Evolutionary conservation across 306 rosid species (phyloP).

Genomic region (Cucumis sativus): Cucumber_9930_V3 NC_026655.2:6722501-6723000

Average conservation of each 20-base stretch:
- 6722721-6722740: neutral
- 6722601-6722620: slow-evolving; percentile 9
- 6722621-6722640: slow-evolving; percentile 20
- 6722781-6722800: neutral
- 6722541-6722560: neutral
- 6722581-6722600: slow-evolving; percentile 21
- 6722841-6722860: neutral
- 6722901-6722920: neutral
- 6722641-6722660: slow-evolving; percentile 20
- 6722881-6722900: neutral
- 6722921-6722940: neutral
- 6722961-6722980: slow-evolving; percentile 79
- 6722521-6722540: slow-evolving; percentile 47
- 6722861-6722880: neutral
- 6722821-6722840: neutral
- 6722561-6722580: neutral
- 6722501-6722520: slow-evolving; percentile 89
- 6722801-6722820: neutral
- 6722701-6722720: neutral
- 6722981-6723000: slow-evolving; percentile 91
- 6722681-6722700: neutral
- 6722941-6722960: slow-evolving; percentile 8
- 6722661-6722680: slow-evolving; percentile 94
- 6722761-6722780: neutral
- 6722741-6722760: neutral